Base-by-base conservation (phyloP, 2,329 filamentous ascomycete species). In the Fusarium longipes region DNA sequence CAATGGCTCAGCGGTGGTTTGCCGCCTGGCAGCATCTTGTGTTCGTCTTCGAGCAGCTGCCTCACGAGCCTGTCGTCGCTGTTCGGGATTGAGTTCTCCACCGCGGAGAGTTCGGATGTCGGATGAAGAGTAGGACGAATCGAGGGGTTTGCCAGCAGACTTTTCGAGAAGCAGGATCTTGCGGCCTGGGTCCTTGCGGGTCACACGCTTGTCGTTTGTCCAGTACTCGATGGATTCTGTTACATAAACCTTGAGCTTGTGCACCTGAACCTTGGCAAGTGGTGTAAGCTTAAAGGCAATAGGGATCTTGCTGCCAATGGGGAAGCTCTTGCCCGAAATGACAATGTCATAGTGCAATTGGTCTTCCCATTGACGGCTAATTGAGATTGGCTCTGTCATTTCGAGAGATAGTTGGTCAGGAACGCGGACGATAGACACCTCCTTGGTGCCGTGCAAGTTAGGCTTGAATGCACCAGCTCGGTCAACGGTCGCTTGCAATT, bases 311-410 rank as follows among this genome's bases (percentile, higher is more conserved):
- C 91, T 87, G 17, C 94, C 94, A 20, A 97, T 86, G 1, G 94
- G 93, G 62, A 97, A 97, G 1, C 93, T 96, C 83, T 97, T 97
- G 54, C 94, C 94, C 2, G 93, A 97, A 54, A 97, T 97, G 76
- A 97, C 90, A 70, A 97, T 97, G 73, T 97, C 94, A 79, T 97
- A 97, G 74, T 96, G 93, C 30, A 97, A 83, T 74, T 97, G 94
- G 70, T 97, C 93, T 76, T 97, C 94, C 94, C 94, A 97, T 65
- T 93, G 93, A 20, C 94, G 86, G 67, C 92, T 95, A 74, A 97
- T 97, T 12, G 93, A 95, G 72, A 97, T 97, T 4, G 94, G 94
- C 75, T 97, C 94, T 25, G 93, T 91, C 77, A 93, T 93, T 77
- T 97, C 94, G 24, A 97, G 82, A 1, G 93, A 97, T 43, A 93